These are phyloP conservation scores for Tremella fuciformis DNA, from an alignment of 768 basidiomycete species.

Conservation along the genomic window DNA sequence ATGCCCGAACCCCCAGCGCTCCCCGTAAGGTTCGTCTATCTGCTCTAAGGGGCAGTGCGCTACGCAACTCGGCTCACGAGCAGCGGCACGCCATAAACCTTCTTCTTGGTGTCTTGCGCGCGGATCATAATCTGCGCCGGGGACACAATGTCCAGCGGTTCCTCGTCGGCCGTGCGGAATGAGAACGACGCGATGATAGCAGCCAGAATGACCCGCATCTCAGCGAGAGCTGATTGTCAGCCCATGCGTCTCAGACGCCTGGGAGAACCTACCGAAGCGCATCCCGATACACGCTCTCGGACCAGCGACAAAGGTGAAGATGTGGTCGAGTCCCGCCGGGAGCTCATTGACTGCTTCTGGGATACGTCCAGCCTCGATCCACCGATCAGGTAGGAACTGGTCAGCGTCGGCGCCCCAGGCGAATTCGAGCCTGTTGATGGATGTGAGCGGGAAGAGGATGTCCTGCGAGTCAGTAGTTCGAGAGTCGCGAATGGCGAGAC, in stretches of 20 bases:
- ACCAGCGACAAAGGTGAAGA: conserved; percentile 1
- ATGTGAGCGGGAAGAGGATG: not conserved
- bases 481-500: too few species aligned
- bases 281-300: conserved; percentile 1
- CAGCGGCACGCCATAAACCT: not conserved
- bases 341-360: conserved; percentile 1
- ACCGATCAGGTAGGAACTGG: not conserved
- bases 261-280: not conserved
- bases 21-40: too few species aligned
- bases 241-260: not conserved
- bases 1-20: too few species aligned
- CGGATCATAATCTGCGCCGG: conserved; percentile 3
- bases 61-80: too few species aligned
- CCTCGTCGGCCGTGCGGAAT: not conserved
- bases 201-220: conserved; percentile 8
- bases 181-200: not conserved
- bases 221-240: not conserved
- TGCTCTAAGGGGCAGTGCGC: too few species aligned
- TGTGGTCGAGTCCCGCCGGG: not conserved
- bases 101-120: conserved; percentile 5
- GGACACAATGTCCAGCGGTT: conserved; percentile 2
- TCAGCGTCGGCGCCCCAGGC: not conserved
- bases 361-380: not conserved
- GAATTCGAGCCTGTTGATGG: not conserved
- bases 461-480: too few species aligned